Conservation (phyloP, 2,329 filamentous ascomycete genomes). For the Camptophora hylomeconis region DNA sequence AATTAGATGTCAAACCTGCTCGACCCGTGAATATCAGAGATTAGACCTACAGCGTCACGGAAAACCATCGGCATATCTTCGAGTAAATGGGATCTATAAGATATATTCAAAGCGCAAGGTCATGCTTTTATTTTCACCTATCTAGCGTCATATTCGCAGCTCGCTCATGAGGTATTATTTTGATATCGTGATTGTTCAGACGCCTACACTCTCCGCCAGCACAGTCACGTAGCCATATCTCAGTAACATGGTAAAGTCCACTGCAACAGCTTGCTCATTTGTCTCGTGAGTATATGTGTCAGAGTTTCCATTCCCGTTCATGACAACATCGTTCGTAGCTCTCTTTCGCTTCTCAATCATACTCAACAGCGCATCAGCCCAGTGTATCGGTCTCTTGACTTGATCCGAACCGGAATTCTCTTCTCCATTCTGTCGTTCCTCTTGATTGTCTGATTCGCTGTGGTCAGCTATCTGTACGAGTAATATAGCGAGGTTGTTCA, state of each 20-base stretch:
- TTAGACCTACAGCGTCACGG: too few relatives aligned
- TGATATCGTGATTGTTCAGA: too few relatives aligned
- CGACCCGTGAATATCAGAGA: too few relatives aligned
- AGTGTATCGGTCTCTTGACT: constrained; percentile 9
- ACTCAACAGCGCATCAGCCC: constrained; percentile 10
- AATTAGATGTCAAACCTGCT: too few relatives aligned
- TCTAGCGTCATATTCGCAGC: too few relatives aligned
- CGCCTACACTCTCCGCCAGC: not conserved
- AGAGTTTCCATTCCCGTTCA: too few relatives aligned
- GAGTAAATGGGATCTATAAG: too few relatives aligned
- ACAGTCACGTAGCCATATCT: not conserved
- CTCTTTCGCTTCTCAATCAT: constrained; percentile 9
- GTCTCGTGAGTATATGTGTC: not conserved
- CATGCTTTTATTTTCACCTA: too few relatives aligned
- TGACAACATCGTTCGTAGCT: too few relatives aligned
- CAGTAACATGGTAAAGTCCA: constrained; percentile 1
- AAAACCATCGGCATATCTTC: too few relatives aligned
- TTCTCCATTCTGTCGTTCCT: constrained; percentile 1
- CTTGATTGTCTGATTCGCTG: constrained; percentile 3
- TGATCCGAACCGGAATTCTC: constrained; percentile 6
- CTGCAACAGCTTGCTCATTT: constrained; percentile 1
- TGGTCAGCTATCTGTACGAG: not conserved
- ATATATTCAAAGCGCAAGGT: too few relatives aligned
- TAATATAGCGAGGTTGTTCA: constrained; percentile 1
- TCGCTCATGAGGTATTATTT: too few relatives aligned